These are phyloP conservation scores for Pseudotsuga menziesii DNA, from an alignment of 75 land plant species.

Conservation along the genomic window DNA sequence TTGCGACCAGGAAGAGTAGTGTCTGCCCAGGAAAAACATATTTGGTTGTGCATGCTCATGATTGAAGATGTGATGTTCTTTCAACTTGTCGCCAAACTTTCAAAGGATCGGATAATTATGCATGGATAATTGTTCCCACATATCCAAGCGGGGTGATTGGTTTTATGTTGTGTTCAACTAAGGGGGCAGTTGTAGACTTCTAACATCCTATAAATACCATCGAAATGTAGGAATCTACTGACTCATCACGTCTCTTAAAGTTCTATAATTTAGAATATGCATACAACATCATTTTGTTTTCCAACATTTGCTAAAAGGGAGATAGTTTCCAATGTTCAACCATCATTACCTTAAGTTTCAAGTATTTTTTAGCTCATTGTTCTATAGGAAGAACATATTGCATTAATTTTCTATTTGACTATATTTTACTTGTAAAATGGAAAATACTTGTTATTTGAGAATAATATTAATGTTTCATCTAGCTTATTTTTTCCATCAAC, in stretches of 20 bases:
- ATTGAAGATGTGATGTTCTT: conserved; percentile 88
- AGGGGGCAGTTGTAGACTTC: conserved; percentile 90
- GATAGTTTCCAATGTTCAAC: too few relatives aligned
- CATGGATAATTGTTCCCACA: conserved; percentile 97
- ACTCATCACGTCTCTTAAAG: conserved; percentile 54
- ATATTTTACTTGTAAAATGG: too few relatives aligned
- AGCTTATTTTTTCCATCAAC: too few relatives aligned
- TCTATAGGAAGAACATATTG: too few relatives aligned
- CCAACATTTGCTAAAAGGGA: conserved; percentile 81
- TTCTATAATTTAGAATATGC: conserved; percentile 95
- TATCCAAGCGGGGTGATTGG: conserved; percentile 99
- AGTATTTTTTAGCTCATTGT: too few relatives aligned
- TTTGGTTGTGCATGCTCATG: conserved; percentile 95
- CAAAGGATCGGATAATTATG: conserved; percentile 93
- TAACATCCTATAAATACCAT: conserved; percentile 68
- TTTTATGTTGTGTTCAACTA: conserved; percentile 97
- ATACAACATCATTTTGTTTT: conserved; percentile 81
- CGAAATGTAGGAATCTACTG: conserved; percentile 31
- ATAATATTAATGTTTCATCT: too few relatives aligned
- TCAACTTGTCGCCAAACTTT: conserved; percentile 78
- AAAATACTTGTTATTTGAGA: too few relatives aligned
- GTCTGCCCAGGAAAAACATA: conserved; percentile 93
- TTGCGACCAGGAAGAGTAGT: conserved; percentile 97
- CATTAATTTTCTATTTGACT: too few relatives aligned
- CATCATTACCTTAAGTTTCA: too few relatives aligned